Conservation (phyloP, 2,329 filamentous ascomycete genomes). For the Scedosporium boydii region DNA sequence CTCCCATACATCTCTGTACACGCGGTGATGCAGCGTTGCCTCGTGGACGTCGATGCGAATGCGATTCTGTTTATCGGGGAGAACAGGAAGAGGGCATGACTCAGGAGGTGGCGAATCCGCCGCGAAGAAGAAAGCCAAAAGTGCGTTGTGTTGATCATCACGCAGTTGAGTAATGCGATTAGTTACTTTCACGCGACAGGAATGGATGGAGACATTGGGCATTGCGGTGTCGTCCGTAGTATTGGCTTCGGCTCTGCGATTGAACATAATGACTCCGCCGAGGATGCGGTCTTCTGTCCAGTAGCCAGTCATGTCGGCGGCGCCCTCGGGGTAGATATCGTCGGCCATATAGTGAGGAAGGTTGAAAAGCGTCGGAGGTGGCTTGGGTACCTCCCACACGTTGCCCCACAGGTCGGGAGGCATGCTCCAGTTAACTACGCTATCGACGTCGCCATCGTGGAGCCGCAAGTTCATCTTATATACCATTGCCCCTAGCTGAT, state of each 20-base stretch:
- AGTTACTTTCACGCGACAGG: constrained; percentile 10
- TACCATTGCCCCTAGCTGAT: constrained; percentile 18
- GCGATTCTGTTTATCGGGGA: neutral
- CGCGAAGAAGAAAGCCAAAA: neutral
- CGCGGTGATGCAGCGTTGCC: neutral
- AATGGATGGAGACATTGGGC: constrained; percentile 15
- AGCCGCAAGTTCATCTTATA: constrained; percentile 13
- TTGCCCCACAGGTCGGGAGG: constrained; percentile 11
- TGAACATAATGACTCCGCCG: constrained; percentile 20
- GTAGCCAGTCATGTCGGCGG: constrained; percentile 13
- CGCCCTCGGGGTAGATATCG: constrained; percentile 16
- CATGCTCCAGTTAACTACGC: constrained; percentile 11
- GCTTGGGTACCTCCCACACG: neutral
- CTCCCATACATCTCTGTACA: neutral
- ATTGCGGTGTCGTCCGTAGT: neutral
- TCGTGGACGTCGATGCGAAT: neutral
- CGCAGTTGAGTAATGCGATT: constrained; percentile 15
- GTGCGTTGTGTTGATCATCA: neutral
- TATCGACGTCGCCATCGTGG: constrained; percentile 14
- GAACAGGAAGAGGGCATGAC: neutral
- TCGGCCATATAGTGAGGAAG: constrained; percentile 16
- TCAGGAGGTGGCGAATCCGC: neutral
- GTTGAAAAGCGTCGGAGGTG: constrained; percentile 16
- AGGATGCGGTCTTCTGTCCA: constrained; percentile 19
- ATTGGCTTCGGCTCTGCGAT: constrained; percentile 9